Evolutionary conservation across 2,329 filamentous ascomycete species (phyloP).

Genomic region (Fusarium staphyleae): DNA sequence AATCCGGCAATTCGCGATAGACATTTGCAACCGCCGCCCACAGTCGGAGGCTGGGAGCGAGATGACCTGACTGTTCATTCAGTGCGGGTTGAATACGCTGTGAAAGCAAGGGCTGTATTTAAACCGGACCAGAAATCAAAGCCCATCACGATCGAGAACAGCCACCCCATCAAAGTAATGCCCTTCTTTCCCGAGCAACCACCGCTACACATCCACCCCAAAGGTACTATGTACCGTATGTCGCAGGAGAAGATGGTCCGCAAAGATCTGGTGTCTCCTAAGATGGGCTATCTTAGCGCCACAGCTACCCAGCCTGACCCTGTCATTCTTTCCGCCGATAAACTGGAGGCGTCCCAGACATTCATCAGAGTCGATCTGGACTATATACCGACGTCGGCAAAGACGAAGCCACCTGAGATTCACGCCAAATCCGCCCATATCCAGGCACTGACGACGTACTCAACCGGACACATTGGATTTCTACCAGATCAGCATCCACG

Average conservation of each 20-base stretch:
- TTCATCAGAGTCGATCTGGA: constrained; percentile 20
- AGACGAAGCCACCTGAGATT: constrained; percentile 15
- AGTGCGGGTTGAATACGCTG: constrained; percentile 15
- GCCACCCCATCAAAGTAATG: constrained; percentile 22
- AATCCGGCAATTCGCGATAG: constrained; percentile 9
- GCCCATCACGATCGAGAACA: neutral
- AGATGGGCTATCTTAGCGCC: constrained; percentile 21
- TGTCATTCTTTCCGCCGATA: constrained; percentile 25
- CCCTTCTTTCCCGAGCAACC: constrained; percentile 29
- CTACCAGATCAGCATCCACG: constrained; percentile 27
- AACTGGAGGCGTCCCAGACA: constrained; percentile 12
- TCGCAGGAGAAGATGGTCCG: constrained; percentile 26
- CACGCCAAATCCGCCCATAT: constrained; percentile 19
- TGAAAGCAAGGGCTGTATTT: constrained; percentile 6
- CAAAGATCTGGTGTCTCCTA: constrained; percentile 21
- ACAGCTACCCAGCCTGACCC: constrained; percentile 18
- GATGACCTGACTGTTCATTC: constrained; percentile 32
- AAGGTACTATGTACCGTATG: constrained; percentile 17
- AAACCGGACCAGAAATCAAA: neutral
- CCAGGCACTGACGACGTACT: constrained; percentile 27
- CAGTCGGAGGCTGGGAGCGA: constrained; percentile 28
- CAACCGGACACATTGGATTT: constrained; percentile 18
- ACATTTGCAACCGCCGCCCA: constrained; percentile 29
- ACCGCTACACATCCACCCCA: constrained; percentile 13
- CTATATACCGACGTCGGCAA: constrained; percentile 27